Evolutionary conservation across 1,284 basidiomycete species (phyloP).

Genomic region (Cerrena zonata): DNA sequence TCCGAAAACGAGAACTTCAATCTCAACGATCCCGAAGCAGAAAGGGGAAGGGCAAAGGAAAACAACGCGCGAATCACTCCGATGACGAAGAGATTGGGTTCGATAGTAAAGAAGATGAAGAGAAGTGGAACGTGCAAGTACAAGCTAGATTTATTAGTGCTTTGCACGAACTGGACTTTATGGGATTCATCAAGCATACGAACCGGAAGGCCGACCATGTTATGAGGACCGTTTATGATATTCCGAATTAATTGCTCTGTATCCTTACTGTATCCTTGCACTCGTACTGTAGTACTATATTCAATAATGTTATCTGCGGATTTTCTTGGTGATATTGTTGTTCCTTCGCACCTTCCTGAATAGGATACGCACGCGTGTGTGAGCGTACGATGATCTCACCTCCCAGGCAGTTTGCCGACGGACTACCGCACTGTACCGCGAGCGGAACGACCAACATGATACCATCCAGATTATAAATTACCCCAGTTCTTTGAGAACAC

Average conservation of each 20-base stretch:
- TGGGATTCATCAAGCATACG: constrained; percentile 75
- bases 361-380: neutral
- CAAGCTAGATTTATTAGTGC: constrained; percentile 73
- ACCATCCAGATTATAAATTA: neutral
- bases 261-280: neutral
- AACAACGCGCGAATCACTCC: constrained; percentile 14
- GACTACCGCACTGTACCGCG: neutral
- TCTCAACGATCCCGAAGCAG: neutral
- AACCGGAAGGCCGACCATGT: constrained; percentile 73
- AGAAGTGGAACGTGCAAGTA: constrained; percentile 54
- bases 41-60: constrained; percentile 10
- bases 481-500: neutral
- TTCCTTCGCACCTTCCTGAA: constrained; percentile 1
- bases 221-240: constrained; percentile 59
- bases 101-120: constrained; percentile 36
- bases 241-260: constrained; percentile 32
- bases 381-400: neutral
- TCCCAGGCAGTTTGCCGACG: neutral
- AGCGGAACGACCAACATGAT: neutral
- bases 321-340: neutral
- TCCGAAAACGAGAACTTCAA: neutral
- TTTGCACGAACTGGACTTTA: constrained; percentile 71
- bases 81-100: constrained; percentile 28
- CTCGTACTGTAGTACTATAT: constrained; percentile 1
- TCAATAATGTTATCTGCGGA: neutral